These are phyloP conservation scores for Dioscorea cayenensis DNA, from an alignment of 116 monocot genomes.

Conservation along the genomic window DNA sequence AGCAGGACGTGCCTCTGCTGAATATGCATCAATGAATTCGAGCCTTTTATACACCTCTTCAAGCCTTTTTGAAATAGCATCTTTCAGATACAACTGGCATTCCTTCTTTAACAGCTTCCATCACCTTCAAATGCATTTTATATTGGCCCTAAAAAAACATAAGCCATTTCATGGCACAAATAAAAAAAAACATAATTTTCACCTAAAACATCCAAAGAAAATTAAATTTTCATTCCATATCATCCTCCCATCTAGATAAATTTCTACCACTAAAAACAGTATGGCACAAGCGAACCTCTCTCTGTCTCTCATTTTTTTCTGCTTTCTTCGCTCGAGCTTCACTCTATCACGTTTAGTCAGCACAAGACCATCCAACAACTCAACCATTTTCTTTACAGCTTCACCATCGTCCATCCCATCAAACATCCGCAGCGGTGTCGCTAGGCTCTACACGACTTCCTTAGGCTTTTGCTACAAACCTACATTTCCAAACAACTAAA, in stretches of 20 bases:
- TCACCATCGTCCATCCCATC: constrained; percentile 96
- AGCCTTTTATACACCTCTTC: constrained; percentile 77
- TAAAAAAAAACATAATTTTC: not conserved
- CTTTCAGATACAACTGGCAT: constrained; percentile 84
- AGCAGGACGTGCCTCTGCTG: no score
- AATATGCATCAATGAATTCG: no score
- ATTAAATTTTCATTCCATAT: no score
- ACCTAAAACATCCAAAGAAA: no score
- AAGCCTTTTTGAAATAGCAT: constrained; percentile 61
- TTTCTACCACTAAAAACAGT: not conserved
- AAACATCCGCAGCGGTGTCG: constrained; percentile 79
- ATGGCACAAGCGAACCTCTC: no score
- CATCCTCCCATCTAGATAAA: no score
- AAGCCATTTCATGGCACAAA: not conserved
- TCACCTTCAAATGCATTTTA: constrained; percentile 83
- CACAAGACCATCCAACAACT: constrained; percentile 61
- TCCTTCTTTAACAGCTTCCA: constrained; percentile 91
- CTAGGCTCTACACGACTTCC: constrained; percentile 69
- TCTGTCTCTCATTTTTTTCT: constrained; percentile 92
- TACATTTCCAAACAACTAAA: constrained; percentile 12
- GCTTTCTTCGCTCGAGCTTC: constrained; percentile 89
- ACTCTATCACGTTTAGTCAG: constrained; percentile 65
- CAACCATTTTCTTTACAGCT: constrained; percentile 55
- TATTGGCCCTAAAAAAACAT: constrained; percentile 61
- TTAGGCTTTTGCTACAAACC: constrained; percentile 81